Percentiles rank a stretch among this genome's conserved stretches.
Conservation (phyloP, 108 stramenopile species). For the Pseudonitzschia delicatissima region DNA sequence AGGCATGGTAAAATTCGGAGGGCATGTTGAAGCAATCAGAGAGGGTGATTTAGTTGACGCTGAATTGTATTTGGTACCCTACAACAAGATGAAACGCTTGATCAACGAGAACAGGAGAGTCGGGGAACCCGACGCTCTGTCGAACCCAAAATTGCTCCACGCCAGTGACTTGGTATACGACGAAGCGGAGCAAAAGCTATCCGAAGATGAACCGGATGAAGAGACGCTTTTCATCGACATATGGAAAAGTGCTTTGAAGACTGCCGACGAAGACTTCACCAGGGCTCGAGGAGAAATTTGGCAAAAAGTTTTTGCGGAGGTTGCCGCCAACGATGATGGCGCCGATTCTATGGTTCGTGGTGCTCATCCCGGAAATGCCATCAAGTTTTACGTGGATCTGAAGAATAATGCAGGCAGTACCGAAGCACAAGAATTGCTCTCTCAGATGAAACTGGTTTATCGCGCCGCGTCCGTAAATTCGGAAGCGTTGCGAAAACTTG, state of each 20-base stretch:
- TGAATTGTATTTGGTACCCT: slow-evolving; percentile 53
- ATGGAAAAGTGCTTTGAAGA: slow-evolving; percentile 47
- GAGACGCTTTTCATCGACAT: not conserved
- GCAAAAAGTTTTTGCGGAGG: slow-evolving; percentile 34
- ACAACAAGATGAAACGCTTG: slow-evolving; percentile 54
- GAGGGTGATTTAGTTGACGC: slow-evolving; percentile 36
- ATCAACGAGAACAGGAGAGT: slow-evolving; percentile 46
- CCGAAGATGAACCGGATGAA: not conserved
- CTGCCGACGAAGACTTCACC: slow-evolving; percentile 48
- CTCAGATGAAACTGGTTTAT: slow-evolving; percentile 49
- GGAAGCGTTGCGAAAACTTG: slow-evolving; percentile 69
- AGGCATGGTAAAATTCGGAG: slow-evolving; percentile 73
- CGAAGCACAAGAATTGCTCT: slow-evolving; percentile 42
- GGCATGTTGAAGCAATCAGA: slow-evolving; percentile 53
- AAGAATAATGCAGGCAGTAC: not conserved
- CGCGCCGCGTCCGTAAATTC: slow-evolving; percentile 55
- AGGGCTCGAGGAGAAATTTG: slow-evolving; percentile 47
- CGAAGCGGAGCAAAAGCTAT: not conserved
- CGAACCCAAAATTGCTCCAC: not conserved
- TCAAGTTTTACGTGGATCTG: slow-evolving; percentile 40
- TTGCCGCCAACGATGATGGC: slow-evolving; percentile 2
- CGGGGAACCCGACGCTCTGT: not conserved
- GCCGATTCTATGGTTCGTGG: slow-evolving; percentile 45
- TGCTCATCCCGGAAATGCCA: slow-evolving; percentile 57
- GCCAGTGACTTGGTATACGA: not conserved